phyloP scores from a whole-genome alignment of 495 filamentous ascomycete genomes.

The Recurvomyces mirabilis region DNA sequence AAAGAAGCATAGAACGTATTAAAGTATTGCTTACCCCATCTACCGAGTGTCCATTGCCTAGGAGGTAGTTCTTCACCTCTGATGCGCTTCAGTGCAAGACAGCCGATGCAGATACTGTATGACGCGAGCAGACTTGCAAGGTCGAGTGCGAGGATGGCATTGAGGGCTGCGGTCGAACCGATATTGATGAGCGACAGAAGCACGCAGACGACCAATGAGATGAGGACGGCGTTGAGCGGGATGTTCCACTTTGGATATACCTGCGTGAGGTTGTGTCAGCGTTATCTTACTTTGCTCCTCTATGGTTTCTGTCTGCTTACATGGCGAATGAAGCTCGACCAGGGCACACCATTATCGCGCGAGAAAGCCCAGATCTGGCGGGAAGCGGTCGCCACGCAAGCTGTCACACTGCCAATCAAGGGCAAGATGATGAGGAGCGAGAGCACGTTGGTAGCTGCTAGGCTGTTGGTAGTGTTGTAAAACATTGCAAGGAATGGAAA shows the following conservation, averaged over 20 bases:
- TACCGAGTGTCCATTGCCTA: not conserved
- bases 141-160: slow-evolving; percentile 15
- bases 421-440: slow-evolving; percentile 18
- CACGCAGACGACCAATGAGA: slow-evolving; percentile 9
- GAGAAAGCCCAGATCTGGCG: slow-evolving; percentile 23
- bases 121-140: slow-evolving; percentile 11
- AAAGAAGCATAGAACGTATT: no score
- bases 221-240: slow-evolving; percentile 17
- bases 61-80: not conserved
- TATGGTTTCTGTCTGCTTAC: not conserved
- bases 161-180: slow-evolving; percentile 17
- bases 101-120: slow-evolving; percentile 12
- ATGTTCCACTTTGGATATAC: slow-evolving; percentile 3
- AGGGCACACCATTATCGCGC: slow-evolving; percentile 11
- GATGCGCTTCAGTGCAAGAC: slow-evolving; percentile 9
- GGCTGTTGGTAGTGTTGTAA: slow-evolving; percentile 39
- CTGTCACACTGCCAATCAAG: slow-evolving; percentile 3
- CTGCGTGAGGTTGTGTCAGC: not conserved
- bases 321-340: not conserved
- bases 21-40: no score
- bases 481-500: slow-evolving; percentile 47
- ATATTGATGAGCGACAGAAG: slow-evolving; percentile 20
- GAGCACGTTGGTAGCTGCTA: slow-evolving; percentile 41
- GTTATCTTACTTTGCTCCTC: not conserved
- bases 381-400: slow-evolving; percentile 19